These are phyloP conservation scores for Sorghum bicolor DNA, from an alignment of 176 grass and related monocot genomes.

Conservation along the genomic window Sorghum_bicolor_NCBIv3 NC_012872.2:69087501-69088000, in stretches of 20 bases:
- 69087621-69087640: slow-evolving; percentile 64
- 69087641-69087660: slow-evolving; percentile 69
- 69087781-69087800: not conserved
- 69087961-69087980: slow-evolving; percentile 26
- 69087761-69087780: not conserved
- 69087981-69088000: not conserved
- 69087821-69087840: no score
- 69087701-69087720: not conserved
- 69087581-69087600: slow-evolving; percentile 46
- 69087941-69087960: slow-evolving; percentile 42
- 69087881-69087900: slow-evolving; percentile 2
- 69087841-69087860: slow-evolving; percentile 31
- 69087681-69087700: slow-evolving; percentile 47
- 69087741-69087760: no score
- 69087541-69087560: slow-evolving; percentile 40
- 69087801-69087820: not conserved
- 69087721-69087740: no score
- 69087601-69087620: slow-evolving; percentile 63
- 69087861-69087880: not conserved
- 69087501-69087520: slow-evolving; percentile 23
- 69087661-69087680: slow-evolving; percentile 50
- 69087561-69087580: slow-evolving; percentile 50
- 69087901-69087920: slow-evolving; percentile 19
- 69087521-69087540: slow-evolving; percentile 51
- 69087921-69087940: slow-evolving; percentile 21